Base-by-base conservation (phyloP, 805 yeast species). In the Candida krabiensis region DNA sequence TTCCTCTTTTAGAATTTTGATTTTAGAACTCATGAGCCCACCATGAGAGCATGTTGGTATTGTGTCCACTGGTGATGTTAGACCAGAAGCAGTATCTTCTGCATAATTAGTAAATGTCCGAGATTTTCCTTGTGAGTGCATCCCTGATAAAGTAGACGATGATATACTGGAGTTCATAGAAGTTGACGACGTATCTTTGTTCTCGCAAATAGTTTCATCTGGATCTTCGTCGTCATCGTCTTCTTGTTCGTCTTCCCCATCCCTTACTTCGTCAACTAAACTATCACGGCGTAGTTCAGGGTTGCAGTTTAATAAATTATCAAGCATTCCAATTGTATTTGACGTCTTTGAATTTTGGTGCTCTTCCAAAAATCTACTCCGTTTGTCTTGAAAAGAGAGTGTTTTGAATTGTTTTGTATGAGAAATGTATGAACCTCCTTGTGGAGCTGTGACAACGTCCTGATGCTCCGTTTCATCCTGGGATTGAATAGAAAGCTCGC, bases 271-370 rank as follows among this genome's bases (percentile, higher is more conserved):
- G 19, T 47, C 49, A 19, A 50, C 19, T 24, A 52, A 55, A 22
- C 51, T 51, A 30, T 49, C 50, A 21, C 11, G 24, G 11, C 24
- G 11, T 14, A 38, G 29, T 27, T 38, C 43, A 3, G 34, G 33
- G 19, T 36, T 40, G 4, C 26, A 37, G 24, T 28, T 40, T 22
- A 38, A 7, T 28, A 62, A 27, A 19, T 58, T 63, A 39, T 63
- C 67, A 5, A 63, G 47, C 58, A 63, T 49, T 38, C 50, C 53
- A 29, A 69, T 63, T 32, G 68, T 60, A 19, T 57, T 54, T 5
- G 46, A 28, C 6, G 23, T 28, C 17, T 29, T 21, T 19, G 37
- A 34, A 38, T 43, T 27, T 33, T 45, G 35, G 35, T 37, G 41
- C 16, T 35, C 29, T 25, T 50, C 42, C 38, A 50, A 34, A 19